phyloP scores from a whole-genome alignment of 1,139 yeast species.

The Lodderomyces orthopsilosis region DNA sequence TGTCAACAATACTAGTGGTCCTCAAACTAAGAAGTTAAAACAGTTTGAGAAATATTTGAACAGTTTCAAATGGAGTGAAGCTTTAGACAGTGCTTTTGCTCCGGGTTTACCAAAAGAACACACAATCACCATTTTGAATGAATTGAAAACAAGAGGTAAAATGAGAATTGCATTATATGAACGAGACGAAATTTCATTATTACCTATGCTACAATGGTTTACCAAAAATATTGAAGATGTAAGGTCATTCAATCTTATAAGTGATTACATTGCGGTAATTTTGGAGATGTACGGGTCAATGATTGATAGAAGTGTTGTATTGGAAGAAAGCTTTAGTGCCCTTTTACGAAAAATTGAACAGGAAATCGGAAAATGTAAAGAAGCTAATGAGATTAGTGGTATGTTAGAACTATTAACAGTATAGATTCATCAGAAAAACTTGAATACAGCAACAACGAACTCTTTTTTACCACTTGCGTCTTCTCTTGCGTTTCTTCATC shows the following conservation, averaged over 20 bases:
- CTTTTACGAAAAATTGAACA: constrained; percentile 58
- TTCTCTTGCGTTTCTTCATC: constrained; percentile 20
- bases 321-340: constrained; percentile 66
- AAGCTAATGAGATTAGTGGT: constrained; percentile 87
- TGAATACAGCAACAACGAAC: background rate
- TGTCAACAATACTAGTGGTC: constrained; percentile 43
- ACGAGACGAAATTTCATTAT: constrained; percentile 81
- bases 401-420: constrained; percentile 80
- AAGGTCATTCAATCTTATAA: constrained; percentile 67
- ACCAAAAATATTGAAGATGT: constrained; percentile 73
- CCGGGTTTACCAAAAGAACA: constrained; percentile 77
- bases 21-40: constrained; percentile 60
- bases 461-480: constrained; percentile 8
- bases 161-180: constrained; percentile 73
- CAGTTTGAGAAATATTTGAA: constrained; percentile 81
- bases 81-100: constrained; percentile 80
- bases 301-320: constrained; percentile 72
- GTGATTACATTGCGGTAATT: constrained; percentile 82
- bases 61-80: constrained; percentile 89
- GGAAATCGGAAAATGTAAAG: constrained; percentile 78
- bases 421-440: constrained; percentile 14
- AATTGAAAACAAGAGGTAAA: constrained; percentile 84
- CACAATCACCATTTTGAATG: constrained; percentile 77
- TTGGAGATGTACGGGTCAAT: constrained; percentile 74
- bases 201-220: constrained; percentile 86